These are phyloP conservation scores for Aspergillus unguis DNA, from an alignment of 2,329 filamentous ascomycete species.

Conservation along the genomic window DNA sequence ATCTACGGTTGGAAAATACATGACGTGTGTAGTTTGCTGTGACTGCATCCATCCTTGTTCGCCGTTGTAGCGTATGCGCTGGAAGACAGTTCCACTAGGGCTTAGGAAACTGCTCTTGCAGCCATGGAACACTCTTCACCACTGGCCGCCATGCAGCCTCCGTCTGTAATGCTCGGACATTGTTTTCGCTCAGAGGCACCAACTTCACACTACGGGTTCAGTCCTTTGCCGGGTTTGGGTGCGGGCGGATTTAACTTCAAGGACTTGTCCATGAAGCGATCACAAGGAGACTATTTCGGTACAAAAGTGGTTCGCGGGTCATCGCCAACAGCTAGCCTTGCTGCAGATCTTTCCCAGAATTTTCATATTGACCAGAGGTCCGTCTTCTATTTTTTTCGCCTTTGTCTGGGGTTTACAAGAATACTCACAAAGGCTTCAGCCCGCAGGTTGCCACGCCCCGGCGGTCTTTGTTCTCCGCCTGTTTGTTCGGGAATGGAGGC, in stretches of 20 bases:
- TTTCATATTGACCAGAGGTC: conserved; percentile 96
- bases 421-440: conserved; percentile 51
- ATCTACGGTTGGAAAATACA: conserved; percentile 10
- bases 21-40: conserved; percentile 9
- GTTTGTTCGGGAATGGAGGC: conserved; percentile 60
- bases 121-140: conserved; percentile 91
- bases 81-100: conserved; percentile 15
- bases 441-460: conserved; percentile 79
- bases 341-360: conserved; percentile 93
- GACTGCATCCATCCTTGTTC: conserved; percentile 10
- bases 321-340: conserved; percentile 85
- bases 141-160: conserved; percentile 84
- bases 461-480: conserved; percentile 76
- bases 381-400: conserved; percentile 28
- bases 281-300: conserved; percentile 74
- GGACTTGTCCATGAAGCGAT: conserved; percentile 67
- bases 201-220: conserved; percentile 52
- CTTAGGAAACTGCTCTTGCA: conserved; percentile 11
- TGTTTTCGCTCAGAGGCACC: conserved; percentile 60
- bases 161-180: conserved; percentile 58
- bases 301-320: conserved; percentile 75
- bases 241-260: conserved; percentile 72
- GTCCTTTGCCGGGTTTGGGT: conserved; percentile 54
- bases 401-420: conserved; percentile 18
- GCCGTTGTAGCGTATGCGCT: conserved; percentile 21